Evolutionary conservation across 192 early-diverging fungal species (phyloP).

Genomic region (Dissophora ornata): DNA sequence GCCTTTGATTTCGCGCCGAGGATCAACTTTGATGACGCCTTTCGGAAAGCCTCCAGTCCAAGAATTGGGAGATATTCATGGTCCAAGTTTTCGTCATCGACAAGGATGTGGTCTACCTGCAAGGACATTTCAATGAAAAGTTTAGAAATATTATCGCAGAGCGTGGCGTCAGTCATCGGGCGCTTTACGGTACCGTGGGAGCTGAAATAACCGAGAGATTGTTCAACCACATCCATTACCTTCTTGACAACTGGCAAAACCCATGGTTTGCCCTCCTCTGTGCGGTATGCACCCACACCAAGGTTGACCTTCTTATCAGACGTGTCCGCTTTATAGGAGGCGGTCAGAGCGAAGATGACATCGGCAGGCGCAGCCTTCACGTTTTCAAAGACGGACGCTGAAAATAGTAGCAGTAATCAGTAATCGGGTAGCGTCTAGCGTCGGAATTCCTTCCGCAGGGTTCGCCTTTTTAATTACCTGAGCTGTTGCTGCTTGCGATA

Average conservation of each 20-base stretch:
- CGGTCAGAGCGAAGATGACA: constrained; percentile 90
- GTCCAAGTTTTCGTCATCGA: constrained; percentile 75
- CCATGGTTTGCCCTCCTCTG: constrained; percentile 93
- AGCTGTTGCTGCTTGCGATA: constrained; percentile 9
- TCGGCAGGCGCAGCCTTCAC: constrained; percentile 82
- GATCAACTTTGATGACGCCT: constrained; percentile 83
- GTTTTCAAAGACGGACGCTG: constrained; percentile 62
- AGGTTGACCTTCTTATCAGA: constrained; percentile 88
- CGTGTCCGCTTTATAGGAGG: constrained; percentile 81
- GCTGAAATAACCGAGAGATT: no score
- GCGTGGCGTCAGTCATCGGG: no score
- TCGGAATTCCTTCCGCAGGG: no score
- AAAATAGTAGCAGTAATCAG: no score
- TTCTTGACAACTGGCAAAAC: constrained; percentile 93
- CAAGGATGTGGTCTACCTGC: constrained; percentile 79
- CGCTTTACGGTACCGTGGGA: no score
- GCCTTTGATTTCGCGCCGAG: constrained; percentile 82
- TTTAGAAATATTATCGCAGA: no score
- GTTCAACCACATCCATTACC: no score
- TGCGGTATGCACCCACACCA: constrained; percentile 96
- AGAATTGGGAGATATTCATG: constrained; percentile 96
- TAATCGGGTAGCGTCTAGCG: no score
- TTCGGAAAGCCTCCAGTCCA: constrained; percentile 81
- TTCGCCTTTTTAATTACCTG: no score
- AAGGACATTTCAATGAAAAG: no score